Conservation (phyloP, 768 basidiomycete species). For the Tulasnella sp. region DNA sequence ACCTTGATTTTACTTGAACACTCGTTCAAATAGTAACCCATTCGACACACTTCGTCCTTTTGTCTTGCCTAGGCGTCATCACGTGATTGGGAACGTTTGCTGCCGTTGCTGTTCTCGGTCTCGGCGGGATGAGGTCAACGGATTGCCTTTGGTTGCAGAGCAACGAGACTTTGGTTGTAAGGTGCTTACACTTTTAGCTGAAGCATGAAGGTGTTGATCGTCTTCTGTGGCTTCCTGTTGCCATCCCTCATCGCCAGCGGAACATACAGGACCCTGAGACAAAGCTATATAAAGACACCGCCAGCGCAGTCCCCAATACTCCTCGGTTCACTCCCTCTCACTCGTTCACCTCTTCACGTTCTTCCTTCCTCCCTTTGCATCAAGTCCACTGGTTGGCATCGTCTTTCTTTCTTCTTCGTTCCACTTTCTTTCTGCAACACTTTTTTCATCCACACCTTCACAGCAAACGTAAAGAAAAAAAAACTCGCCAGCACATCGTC, state of each 20-base stretch:
- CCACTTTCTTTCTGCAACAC: neutral
- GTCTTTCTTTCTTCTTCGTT: neutral
- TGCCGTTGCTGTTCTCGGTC: neutral
- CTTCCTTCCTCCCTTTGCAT: neutral
- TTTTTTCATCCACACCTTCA: neutral
- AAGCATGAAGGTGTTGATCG: neutral
- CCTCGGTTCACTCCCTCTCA: neutral
- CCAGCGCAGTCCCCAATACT: neutral
- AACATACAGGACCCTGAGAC: neutral
- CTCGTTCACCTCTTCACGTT: neutral
- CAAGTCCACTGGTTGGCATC: neutral
- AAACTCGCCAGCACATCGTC: neutral
- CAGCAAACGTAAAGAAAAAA: neutral
- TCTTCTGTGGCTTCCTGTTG: neutral
- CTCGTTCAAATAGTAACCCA: neutral
- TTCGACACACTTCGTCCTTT: neutral
- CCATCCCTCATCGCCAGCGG: neutral
- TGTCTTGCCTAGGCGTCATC: neutral
- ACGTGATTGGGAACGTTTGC: neutral
- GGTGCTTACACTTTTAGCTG: neutral
- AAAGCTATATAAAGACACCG: neutral
- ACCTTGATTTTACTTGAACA: neutral
- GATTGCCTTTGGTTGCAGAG: neutral
- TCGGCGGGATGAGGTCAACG: neutral
- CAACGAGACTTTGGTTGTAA: neutral